These are phyloP conservation scores for Fragilaria radians DNA, from an alignment of 108 stramenopile genomes.

Conservation along the genomic window DNA sequence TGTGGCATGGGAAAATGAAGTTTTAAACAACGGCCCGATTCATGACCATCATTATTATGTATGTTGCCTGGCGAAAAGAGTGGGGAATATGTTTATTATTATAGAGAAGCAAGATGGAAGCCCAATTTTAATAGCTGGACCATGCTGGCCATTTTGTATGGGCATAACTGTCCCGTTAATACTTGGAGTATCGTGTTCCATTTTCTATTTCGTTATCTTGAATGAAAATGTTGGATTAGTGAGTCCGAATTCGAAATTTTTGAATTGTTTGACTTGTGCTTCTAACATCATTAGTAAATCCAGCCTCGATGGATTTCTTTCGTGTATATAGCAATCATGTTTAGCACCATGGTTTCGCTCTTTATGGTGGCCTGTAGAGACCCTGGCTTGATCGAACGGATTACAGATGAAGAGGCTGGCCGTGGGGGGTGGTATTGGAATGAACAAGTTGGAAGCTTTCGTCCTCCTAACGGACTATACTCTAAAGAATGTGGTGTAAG, in stretches of 20 bases:
- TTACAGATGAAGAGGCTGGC: constrained; percentile 77
- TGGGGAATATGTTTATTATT: constrained; percentile 85
- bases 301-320: constrained; percentile 72
- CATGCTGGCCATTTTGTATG: constrained; percentile 89
- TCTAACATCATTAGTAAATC: no score
- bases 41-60: constrained; percentile 62
- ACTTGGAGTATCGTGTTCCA: constrained; percentile 45
- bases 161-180: constrained; percentile 81
- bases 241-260: no score
- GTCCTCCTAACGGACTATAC: constrained; percentile 83
- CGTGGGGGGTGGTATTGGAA: constrained; percentile 89
- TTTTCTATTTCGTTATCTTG: constrained; percentile 65
- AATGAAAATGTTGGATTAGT: constrained; percentile 53
- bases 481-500: constrained; percentile 72
- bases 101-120: constrained; percentile 62
- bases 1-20: constrained; percentile 75
- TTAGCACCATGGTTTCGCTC: constrained; percentile 48
- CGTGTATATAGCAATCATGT: constrained; percentile 65
- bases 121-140: constrained; percentile 79
- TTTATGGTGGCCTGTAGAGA: constrained; percentile 82
- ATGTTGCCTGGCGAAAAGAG: constrained; percentile 71
- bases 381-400: constrained; percentile 80
- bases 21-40: constrained; percentile 22
- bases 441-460: constrained; percentile 86
- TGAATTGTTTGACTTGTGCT: no score